A percentile compares a stretch with the other conserved stretches of the same genome.
Evolutionary conservation across 73 alveolate species (phyloP).

Genomic region (Tetrahymena malaccensis): DNA sequence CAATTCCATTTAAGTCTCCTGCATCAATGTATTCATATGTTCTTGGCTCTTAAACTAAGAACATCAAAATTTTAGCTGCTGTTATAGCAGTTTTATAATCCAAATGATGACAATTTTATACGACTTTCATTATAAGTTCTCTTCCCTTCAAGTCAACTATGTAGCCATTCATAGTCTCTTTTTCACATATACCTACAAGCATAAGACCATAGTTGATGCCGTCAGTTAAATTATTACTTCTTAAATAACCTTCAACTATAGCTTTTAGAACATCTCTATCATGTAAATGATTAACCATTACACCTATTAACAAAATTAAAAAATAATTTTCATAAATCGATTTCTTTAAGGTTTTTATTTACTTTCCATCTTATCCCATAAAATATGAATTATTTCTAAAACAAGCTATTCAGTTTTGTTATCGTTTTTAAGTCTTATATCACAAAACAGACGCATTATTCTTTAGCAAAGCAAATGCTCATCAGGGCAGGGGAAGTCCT

Average conservation of each 20-base stretch:
- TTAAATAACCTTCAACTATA: background rate
- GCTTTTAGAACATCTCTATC: background rate
- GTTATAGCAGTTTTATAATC: background rate
- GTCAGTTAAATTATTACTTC: background rate
- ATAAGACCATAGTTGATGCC: background rate
- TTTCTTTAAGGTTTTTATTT: background rate
- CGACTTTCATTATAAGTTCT: background rate
- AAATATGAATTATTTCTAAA: background rate
- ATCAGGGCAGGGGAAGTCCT: background rate
- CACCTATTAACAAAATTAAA: background rate
- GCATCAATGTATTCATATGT: background rate
- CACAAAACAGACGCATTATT: background rate
- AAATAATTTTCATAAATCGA: background rate
- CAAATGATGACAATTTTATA: background rate
- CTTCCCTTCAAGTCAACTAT: background rate
- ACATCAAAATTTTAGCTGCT: background rate
- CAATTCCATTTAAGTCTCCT: background rate
- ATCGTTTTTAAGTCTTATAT: background rate
- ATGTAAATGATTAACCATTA: background rate
- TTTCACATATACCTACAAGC: background rate
- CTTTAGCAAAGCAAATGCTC: background rate
- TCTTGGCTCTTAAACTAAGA: background rate
- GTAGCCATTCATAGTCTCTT: background rate
- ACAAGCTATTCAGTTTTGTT: background rate
- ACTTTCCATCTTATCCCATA: background rate